A percentile compares a stretch with the other conserved stretches of the same genome.
Conservation (phyloP, 2,329 filamentous ascomycete genomes). For the Claviceps sp. region DNA sequence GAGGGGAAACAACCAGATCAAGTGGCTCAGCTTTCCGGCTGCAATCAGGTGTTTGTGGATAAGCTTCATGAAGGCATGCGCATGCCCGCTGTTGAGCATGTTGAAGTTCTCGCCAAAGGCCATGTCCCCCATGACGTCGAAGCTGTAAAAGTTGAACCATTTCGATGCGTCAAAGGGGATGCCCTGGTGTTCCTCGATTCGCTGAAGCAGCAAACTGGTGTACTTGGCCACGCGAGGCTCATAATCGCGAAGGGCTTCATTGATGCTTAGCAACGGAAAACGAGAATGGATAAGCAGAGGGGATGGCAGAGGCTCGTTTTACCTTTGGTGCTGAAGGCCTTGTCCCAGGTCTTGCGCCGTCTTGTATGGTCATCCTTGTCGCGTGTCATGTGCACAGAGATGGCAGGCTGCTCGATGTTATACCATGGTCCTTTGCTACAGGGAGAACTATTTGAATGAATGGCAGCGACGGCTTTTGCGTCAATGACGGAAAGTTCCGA, state of each 20-base stretch:
- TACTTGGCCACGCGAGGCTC: conserved; percentile 13
- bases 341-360: conserved; percentile 21
- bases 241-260: conserved; percentile 9
- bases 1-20: conserved; percentile 9
- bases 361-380: conserved; percentile 17
- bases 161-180: conserved; percentile 15
- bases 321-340: conserved; percentile 18
- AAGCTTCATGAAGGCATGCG: conserved; percentile 15
- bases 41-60: conserved; percentile 12
- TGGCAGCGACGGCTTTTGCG: conserved; percentile 14
- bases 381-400: conserved; percentile 18
- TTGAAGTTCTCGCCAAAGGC: conserved; percentile 24
- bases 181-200: conserved; percentile 12
- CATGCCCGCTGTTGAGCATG: conserved; percentile 17
- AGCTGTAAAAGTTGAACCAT: conserved; percentile 23
- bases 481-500: conserved; percentile 19
- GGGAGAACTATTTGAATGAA: conserved; percentile 16
- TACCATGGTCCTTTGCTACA: conserved; percentile 22
- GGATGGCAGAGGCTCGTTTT: not conserved
- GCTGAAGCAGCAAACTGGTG: not conserved
- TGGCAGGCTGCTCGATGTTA: conserved; percentile 15
- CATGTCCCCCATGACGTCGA: conserved; percentile 28
- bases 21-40: conserved; percentile 12
- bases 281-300: not conserved
- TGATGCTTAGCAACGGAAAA: not conserved